phyloP scores from a whole-genome alignment of 371 early-diverging fungal species.

The Apophysomyces sp. region DNA sequence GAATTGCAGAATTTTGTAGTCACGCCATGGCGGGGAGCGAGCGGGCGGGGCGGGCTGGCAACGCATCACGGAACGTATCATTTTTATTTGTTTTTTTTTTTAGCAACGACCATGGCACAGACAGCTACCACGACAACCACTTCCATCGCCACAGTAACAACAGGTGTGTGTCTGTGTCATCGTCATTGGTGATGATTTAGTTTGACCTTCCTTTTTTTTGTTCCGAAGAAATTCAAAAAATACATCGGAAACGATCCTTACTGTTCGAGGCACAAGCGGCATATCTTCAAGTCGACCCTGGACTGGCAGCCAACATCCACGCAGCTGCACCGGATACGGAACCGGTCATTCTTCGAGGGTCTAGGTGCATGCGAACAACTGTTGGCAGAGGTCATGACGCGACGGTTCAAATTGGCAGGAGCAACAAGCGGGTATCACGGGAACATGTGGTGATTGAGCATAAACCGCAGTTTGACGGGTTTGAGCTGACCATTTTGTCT shows the following conservation, averaged over 20 bases:
- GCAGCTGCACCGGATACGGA: slow-evolving; percentile 15
- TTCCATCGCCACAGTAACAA: neutral
- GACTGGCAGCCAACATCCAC: slow-evolving; percentile 14
- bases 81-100: neutral
- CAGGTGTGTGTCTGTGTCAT: neutral
- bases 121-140: neutral
- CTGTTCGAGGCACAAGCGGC: slow-evolving; percentile 20
- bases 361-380: slow-evolving; percentile 27
- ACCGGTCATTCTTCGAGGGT: slow-evolving; percentile 15
- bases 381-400: slow-evolving; percentile 52
- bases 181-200: neutral
- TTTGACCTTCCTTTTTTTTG: neutral
- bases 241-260: neutral
- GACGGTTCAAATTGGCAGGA: slow-evolving; percentile 43
- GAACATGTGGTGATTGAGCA: slow-evolving; percentile 48
- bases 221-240: neutral
- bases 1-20: neutral
- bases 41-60: neutral
- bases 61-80: neutral
- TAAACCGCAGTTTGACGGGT: slow-evolving; percentile 22
- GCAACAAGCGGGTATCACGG: slow-evolving; percentile 49
- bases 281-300: slow-evolving; percentile 17
- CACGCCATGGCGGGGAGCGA: neutral
- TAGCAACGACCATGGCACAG: neutral
- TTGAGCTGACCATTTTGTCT: slow-evolving; percentile 45